phyloP scores from a whole-genome alignment of 2,329 filamentous ascomycete genomes.

The Madurella fahalii region DNA sequence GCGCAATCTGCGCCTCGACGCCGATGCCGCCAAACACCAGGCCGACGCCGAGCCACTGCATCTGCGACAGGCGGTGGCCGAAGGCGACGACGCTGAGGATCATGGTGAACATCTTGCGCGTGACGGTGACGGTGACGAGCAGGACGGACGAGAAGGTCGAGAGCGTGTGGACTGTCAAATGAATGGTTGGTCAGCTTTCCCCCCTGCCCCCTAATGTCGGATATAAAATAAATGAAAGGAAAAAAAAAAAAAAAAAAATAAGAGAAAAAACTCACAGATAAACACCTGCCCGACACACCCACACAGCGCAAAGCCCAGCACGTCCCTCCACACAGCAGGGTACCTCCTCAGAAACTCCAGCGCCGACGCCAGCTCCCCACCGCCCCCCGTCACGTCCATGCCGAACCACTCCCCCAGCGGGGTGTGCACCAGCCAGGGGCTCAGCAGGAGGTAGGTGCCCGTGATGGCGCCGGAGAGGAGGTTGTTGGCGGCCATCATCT shows the following conservation, averaged over 20 bases:
- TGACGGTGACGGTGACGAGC: constrained; percentile 94
- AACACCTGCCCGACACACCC: constrained; percentile 94
- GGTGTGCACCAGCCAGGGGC: constrained; percentile 73
- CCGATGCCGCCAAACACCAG: constrained; percentile 95
- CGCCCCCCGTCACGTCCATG: constrained; percentile 59
- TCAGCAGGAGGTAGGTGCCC: constrained; percentile 67
- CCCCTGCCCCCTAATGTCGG: background rate
- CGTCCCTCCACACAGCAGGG: constrained; percentile 79
- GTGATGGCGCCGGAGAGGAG: constrained; percentile 79
- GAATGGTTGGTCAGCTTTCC: background rate
- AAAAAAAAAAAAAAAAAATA: background rate
- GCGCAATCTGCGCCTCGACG: constrained; percentile 77
- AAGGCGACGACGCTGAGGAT: constrained; percentile 93
- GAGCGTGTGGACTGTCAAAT: constrained; percentile 70
- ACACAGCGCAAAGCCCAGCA: constrained; percentile 83
- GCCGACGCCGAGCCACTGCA: constrained; percentile 90
- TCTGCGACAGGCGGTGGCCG: constrained; percentile 77
- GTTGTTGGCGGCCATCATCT: constrained; percentile 99
- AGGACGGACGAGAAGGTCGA: constrained; percentile 87
- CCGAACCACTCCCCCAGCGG: constrained; percentile 61
- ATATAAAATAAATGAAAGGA: background rate
- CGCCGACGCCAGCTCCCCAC: constrained; percentile 76
- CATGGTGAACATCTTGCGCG: constrained; percentile 99
- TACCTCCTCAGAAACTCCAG: constrained; percentile 75
- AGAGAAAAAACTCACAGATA: constrained; percentile 60